phyloP scores from a whole-genome alignment of 1,284 basidiomycete species.

The Sporisorium graminicola region DNA sequence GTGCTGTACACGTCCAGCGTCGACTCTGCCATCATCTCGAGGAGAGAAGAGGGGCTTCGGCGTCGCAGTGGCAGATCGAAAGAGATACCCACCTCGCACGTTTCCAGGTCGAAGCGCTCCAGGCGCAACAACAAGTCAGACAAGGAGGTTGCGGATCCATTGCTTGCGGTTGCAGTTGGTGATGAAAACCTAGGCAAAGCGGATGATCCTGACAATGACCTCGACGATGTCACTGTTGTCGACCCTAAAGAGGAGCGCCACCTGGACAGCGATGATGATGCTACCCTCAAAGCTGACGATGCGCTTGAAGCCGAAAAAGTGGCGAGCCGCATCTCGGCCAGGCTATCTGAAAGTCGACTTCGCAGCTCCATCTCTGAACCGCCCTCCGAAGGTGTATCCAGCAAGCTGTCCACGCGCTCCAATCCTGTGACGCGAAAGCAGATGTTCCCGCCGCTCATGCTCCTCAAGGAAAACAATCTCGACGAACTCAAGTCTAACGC shows the following conservation, averaged over 20 bases:
- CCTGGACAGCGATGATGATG: constrained; percentile 27
- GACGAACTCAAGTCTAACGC: constrained; percentile 67
- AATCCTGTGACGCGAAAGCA: constrained; percentile 47
- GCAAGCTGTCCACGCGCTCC: constrained; percentile 46
- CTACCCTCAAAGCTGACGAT: constrained; percentile 21
- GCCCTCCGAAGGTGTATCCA: constrained; percentile 30
- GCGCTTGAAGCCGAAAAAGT: constrained; percentile 34
- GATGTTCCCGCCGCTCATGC: constrained; percentile 64
- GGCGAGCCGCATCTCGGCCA: constrained; percentile 45
- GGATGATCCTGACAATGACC: constrained; percentile 1
- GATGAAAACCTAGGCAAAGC: neutral
- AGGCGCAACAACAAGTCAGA: constrained; percentile 5
- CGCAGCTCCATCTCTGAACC: constrained; percentile 23
- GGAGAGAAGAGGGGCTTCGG: constrained; percentile 3
- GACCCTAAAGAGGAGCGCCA: constrained; percentile 10
- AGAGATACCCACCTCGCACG: neutral
- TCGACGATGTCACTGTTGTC: constrained; percentile 2
- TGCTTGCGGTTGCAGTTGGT: constrained; percentile 6
- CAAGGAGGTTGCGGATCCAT: constrained; percentile 11
- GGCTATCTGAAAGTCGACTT: constrained; percentile 14
- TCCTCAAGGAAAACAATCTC: constrained; percentile 53
- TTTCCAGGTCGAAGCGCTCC: neutral
- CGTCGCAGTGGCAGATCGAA: constrained; percentile 14
- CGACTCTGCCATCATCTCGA: constrained; percentile 3
- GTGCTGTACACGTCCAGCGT: constrained; percentile 22